A percentile compares a stretch with the other conserved stretches of the same genome.
phyloP scores from a whole-genome alignment of 108 stramenopile genomes.

The Cyclotella baltica region DNA sequence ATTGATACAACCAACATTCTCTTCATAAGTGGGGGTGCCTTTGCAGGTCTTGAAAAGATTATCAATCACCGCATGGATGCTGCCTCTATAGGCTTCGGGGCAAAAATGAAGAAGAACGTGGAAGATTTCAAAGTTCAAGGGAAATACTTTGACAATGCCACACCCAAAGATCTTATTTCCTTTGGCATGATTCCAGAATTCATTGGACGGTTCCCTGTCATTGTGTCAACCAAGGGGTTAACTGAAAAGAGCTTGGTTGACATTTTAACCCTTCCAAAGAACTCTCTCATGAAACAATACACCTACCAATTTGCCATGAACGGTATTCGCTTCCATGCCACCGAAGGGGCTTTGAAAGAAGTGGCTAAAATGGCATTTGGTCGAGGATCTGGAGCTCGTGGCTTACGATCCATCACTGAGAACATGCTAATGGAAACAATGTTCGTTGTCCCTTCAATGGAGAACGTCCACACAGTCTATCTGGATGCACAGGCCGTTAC shows the following conservation, averaged over 20 bases:
- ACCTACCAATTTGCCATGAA: slow-evolving; percentile 94
- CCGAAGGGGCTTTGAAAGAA: slow-evolving; percentile 89
- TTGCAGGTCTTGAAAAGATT: slow-evolving; percentile 93
- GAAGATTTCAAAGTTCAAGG: slow-evolving; percentile 90
- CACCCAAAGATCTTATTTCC: slow-evolving; percentile 94
- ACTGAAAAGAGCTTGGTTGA: slow-evolving; percentile 90
- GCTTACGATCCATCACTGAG: slow-evolving; percentile 94
- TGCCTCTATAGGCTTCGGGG: slow-evolving; percentile 97
- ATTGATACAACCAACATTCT: slow-evolving; percentile 98
- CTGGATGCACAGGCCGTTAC: slow-evolving; percentile 91
- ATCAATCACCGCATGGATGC: slow-evolving; percentile 92
- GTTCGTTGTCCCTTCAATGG: slow-evolving; percentile 90
- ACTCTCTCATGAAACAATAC: slow-evolving; percentile 98
- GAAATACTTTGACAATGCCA: slow-evolving; percentile 88
- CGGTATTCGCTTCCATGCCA: slow-evolving; percentile 94
- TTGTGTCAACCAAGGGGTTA: slow-evolving; percentile 94
- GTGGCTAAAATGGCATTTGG: slow-evolving; percentile 90
- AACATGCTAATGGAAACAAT: slow-evolving; percentile 94
- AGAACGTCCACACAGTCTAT: slow-evolving; percentile 93
- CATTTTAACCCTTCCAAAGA: slow-evolving; percentile 95
- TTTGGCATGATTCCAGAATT: slow-evolving; percentile 99
- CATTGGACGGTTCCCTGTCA: slow-evolving; percentile 96
- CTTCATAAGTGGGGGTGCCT: slow-evolving; percentile 99
- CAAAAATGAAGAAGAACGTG: slow-evolving; percentile 90
- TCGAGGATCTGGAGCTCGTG: slow-evolving; percentile 96